Evolutionary conservation across 306 rosid genomes (phyloP).

Genomic region (Luffa acutangula): DNA sequence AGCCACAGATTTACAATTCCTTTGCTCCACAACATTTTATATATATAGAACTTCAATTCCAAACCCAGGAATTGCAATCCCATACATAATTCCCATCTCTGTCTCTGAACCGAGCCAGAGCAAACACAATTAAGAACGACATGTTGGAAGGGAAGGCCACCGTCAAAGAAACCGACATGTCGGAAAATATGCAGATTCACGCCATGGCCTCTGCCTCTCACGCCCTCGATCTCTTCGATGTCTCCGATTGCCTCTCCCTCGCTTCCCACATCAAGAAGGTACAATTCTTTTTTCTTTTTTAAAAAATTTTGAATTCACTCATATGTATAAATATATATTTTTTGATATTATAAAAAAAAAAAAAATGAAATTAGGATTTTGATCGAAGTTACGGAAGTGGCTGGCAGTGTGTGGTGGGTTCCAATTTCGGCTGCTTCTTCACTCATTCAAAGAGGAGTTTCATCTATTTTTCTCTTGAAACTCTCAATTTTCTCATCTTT

Average conservation of each 20-base stretch:
- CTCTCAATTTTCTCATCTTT: constrained; percentile 65
- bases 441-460: constrained; percentile 57
- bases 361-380: constrained; percentile 39
- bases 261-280: constrained; percentile 75
- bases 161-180: constrained; percentile 68
- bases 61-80: background rate
- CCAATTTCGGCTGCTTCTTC: constrained; percentile 70
- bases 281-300: background rate
- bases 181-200: constrained; percentile 57
- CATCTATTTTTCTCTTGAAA: constrained; percentile 62
- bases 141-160: constrained; percentile 82
- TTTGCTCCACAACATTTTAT: background rate
- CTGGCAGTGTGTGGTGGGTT: constrained; percentile 87
- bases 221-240: constrained; percentile 82
- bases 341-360: background rate
- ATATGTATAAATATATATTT: background rate
- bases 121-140: background rate
- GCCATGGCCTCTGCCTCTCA: constrained; percentile 85
- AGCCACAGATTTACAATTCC: background rate
- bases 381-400: constrained; percentile 59
- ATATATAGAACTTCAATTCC: background rate
- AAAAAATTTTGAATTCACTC: background rate
- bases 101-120: too few species aligned
- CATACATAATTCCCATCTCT: too few species aligned
- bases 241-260: constrained; percentile 43